Percentiles rank a stretch among this genome's conserved stretches.
Conservation (phyloP, 2,329 filamentous ascomycete genomes). For the Aspergillus quadricinctus region DNA sequence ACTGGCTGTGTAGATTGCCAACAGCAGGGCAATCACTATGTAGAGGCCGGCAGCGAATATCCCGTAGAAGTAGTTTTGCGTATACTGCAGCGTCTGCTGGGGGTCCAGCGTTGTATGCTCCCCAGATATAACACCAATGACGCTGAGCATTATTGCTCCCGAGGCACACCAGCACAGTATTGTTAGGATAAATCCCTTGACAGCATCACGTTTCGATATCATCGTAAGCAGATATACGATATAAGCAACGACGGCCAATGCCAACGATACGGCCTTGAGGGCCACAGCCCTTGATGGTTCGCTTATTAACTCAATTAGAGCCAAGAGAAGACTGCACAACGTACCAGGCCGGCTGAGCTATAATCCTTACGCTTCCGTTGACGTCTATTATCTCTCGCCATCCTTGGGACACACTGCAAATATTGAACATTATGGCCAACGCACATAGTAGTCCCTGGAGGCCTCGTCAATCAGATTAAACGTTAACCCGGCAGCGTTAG, state of each 20-base stretch:
- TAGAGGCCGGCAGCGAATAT: constrained; percentile 3
- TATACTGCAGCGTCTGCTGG: neutral
- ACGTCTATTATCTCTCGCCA: neutral
- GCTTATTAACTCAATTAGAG: neutral
- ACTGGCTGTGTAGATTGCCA: neutral
- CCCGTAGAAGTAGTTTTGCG: constrained; percentile 6
- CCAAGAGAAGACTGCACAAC: neutral
- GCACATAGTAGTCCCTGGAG: neutral
- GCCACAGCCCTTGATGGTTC: neutral
- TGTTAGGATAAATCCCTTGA: neutral
- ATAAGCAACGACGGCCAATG: neutral
- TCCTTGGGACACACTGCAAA: neutral
- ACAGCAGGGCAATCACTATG: neutral
- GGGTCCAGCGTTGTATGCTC: neutral
- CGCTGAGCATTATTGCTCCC: neutral
- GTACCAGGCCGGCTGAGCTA: neutral
- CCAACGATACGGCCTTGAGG: constrained; percentile 2
- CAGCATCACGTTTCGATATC: neutral
- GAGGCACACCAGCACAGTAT: neutral
- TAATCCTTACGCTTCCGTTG: neutral
- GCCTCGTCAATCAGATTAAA: neutral
- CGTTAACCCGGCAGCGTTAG: neutral
- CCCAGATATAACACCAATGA: neutral
- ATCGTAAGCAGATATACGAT: neutral
- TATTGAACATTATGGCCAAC: neutral